These are phyloP conservation scores for Catenaria anguillulae DNA, from an alignment of 371 early-diverging fungal genomes.

Conservation along the genomic window DNA sequence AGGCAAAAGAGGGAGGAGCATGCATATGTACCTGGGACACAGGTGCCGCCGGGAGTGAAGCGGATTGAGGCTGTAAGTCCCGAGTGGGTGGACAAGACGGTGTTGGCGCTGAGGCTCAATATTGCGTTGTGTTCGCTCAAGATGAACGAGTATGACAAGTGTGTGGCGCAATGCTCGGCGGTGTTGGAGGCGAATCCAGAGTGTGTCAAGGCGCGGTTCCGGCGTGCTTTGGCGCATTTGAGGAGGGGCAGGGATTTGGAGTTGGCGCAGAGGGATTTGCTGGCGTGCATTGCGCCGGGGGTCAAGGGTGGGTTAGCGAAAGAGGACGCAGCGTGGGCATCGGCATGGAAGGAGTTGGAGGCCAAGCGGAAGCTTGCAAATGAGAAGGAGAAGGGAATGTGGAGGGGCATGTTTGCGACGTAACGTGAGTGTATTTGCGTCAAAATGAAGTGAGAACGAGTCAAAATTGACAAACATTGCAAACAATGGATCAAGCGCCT, in stretches of 20 bases:
- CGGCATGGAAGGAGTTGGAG: conserved; percentile 4
- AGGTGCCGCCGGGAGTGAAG: neutral
- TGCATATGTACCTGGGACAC: too few relatives aligned
- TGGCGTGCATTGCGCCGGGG: neutral
- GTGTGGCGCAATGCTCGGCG: conserved; percentile 4
- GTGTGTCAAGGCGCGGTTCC: conserved; percentile 4
- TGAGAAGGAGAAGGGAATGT: conserved; percentile 7
- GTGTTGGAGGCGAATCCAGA: neutral
- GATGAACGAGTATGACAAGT: neutral
- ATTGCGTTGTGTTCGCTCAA: neutral
- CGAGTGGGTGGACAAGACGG: neutral
- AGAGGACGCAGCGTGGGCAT: neutral
- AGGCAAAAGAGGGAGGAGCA: neutral
- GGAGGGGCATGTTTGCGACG: neutral
- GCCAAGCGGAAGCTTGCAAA: neutral
- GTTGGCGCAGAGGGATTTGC: conserved; percentile 1
- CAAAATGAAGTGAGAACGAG: too few relatives aligned
- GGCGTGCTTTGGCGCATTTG: conserved; percentile 2
- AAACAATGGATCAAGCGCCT: neutral
- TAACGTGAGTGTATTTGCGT: too few relatives aligned
- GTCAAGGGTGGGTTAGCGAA: neutral
- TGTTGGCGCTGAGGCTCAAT: neutral
- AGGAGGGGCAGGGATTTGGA: conserved; percentile 7
- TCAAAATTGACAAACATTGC: too few relatives aligned
- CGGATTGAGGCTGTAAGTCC: neutral